Percentiles rank a stretch among this genome's conserved stretches.
These are phyloP conservation scores for Cystoderma amianthinum DNA, from an alignment of 768 basidiomycete genomes.

Conservation along the genomic window DNA sequence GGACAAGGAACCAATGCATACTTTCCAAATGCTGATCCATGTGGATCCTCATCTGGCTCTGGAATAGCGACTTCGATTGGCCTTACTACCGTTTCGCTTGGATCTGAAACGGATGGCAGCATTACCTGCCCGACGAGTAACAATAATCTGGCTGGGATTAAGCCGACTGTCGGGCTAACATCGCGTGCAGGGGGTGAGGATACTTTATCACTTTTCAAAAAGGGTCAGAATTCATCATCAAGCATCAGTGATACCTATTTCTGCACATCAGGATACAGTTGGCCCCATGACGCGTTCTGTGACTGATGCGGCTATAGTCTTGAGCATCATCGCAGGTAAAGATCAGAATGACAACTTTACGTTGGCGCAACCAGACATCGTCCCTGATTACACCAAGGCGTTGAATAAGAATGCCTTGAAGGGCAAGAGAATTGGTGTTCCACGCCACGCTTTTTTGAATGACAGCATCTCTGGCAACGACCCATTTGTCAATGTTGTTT, in stretches of 20 bases:
- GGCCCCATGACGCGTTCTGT: conserved; percentile 51
- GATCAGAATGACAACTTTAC: conserved; percentile 53
- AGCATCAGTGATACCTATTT: conserved; percentile 53
- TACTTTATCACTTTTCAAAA: background rate
- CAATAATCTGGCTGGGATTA: conserved; percentile 54
- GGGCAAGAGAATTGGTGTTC: conserved; percentile 51
- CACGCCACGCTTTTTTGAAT: conserved; percentile 30
- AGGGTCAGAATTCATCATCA: background rate
- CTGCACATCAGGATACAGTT: conserved; percentile 49
- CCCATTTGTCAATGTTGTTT: conserved; percentile 26
- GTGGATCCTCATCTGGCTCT: conserved; percentile 56
- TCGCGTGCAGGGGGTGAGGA: conserved; percentile 50
- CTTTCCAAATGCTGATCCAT: conserved; percentile 44
- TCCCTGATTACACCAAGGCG: conserved; percentile 53
- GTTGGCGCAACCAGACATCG: conserved; percentile 37
- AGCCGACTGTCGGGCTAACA: conserved; percentile 53
- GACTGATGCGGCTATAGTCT: conserved; percentile 46
- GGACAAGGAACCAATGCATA: conserved; percentile 47
- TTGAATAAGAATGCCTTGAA: conserved; percentile 38
- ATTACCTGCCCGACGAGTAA: conserved; percentile 44
- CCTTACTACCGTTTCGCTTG: conserved; percentile 38
- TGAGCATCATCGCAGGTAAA: conserved; percentile 48
- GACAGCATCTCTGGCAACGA: conserved; percentile 23
- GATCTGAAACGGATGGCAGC: conserved; percentile 48
- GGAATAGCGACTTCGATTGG: conserved; percentile 48